These are phyloP conservation scores for Arthrinium phaeospermum DNA, from an alignment of 2,329 filamentous ascomycete genomes.

Conservation along the genomic window DNA sequence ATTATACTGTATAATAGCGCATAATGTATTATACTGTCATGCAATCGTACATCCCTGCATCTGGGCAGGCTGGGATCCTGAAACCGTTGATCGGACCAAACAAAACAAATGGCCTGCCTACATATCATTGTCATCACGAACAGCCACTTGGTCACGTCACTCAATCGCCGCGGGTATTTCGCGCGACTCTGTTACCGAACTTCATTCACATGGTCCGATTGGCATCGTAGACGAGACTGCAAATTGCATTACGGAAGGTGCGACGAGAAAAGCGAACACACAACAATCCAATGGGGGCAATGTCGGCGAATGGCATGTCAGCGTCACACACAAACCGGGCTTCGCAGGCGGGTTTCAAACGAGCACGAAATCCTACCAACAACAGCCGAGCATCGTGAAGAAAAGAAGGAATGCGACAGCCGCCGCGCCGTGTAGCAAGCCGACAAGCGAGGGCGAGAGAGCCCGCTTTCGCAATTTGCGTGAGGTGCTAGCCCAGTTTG, in stretches of 20 bases:
- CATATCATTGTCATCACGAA: not conserved
- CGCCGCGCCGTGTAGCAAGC: not conserved
- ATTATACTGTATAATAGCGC: too few species aligned
- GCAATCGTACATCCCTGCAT: too few species aligned
- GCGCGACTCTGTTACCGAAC: not conserved
- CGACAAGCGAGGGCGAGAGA: not conserved
- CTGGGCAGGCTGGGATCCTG: not conserved
- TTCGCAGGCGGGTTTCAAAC: not conserved
- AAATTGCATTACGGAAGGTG: not conserved
- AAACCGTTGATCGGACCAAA: not conserved
- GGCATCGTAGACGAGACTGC: not conserved
- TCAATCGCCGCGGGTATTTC: not conserved
- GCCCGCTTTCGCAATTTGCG: slow-evolving; percentile 5
- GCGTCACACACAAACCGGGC: not conserved
- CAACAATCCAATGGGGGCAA: not conserved
- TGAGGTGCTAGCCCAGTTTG: not conserved
- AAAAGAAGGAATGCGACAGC: not conserved
- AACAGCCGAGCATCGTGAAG: slow-evolving; percentile 3
- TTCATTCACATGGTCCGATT: too few species aligned
- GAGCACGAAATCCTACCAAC: not conserved
- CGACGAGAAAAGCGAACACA: too few species aligned
- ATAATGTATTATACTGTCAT: too few species aligned
- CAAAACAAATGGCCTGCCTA: not conserved
- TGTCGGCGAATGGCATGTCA: slow-evolving; percentile 9
- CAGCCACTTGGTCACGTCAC: not conserved